Conservation (phyloP, 768 basidiomycete species). For the Tylopilus cervinicoccineus region DNA sequence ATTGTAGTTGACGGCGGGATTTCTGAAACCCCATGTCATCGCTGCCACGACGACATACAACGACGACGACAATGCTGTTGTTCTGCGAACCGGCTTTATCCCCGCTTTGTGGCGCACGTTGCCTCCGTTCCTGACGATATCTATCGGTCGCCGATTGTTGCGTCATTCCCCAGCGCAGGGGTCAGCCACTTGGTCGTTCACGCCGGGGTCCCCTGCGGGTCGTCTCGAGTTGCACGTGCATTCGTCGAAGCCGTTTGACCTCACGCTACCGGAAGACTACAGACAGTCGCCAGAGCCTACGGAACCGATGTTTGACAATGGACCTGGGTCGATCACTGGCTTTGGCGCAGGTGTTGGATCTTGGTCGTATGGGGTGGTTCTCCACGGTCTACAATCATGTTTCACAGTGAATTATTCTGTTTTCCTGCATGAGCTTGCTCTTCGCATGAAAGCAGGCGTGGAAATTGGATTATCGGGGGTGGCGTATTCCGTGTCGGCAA, state of each 20-base stretch:
- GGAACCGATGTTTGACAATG: slow-evolving; percentile 23
- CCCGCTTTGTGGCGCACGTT: slow-evolving; percentile 30
- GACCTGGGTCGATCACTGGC: slow-evolving; percentile 49
- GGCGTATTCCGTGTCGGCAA: slow-evolving; percentile 40
- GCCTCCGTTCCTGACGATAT: slow-evolving; percentile 41
- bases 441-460: slow-evolving; percentile 46
- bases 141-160: slow-evolving; percentile 50
- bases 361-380: slow-evolving; percentile 46
- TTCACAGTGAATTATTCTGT: slow-evolving; percentile 50
- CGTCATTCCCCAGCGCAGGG: slow-evolving; percentile 45
- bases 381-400: slow-evolving; percentile 45
- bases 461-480: slow-evolving; percentile 47
- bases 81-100: slow-evolving; percentile 35
- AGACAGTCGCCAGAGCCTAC: slow-evolving; percentile 17
- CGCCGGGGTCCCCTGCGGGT: slow-evolving; percentile 20
- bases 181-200: slow-evolving; percentile 32
- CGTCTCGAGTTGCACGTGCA: slow-evolving; percentile 40
- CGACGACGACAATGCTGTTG: slow-evolving; percentile 43
- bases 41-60: slow-evolving; percentile 46
- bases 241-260: slow-evolving; percentile 40
- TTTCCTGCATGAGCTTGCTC: slow-evolving; percentile 50
- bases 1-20: slow-evolving; percentile 36
- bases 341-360: slow-evolving; percentile 43
- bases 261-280: slow-evolving; percentile 25
- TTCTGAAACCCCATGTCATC: slow-evolving; percentile 40